phyloP scores from a whole-genome alignment of 2,329 filamentous ascomycete genomes.

The Trichophyton verrucosum region DNA sequence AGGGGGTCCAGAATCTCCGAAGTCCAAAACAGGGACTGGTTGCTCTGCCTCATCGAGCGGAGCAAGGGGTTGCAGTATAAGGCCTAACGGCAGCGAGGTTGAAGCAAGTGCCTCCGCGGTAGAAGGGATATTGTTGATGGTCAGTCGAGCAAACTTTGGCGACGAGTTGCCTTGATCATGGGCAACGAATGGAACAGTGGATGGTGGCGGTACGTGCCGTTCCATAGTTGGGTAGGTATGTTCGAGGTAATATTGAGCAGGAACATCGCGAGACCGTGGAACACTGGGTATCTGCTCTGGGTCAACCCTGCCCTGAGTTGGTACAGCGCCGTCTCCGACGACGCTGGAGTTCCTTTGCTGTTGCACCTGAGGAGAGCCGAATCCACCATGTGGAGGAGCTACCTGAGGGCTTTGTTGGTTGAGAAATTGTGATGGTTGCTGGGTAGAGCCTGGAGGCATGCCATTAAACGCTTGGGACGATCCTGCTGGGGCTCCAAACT shows the following conservation, averaged over 20 bases:
- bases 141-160: constrained; percentile 83
- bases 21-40: constrained; percentile 83
- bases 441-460: constrained; percentile 47
- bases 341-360: constrained; percentile 21
- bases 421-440: constrained; percentile 42
- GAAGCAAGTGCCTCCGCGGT: constrained; percentile 65
- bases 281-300: constrained; percentile 89
- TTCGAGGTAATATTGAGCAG: constrained; percentile 71
- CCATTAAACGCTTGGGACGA: constrained; percentile 59
- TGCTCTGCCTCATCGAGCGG: constrained; percentile 71
- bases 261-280: constrained; percentile 66
- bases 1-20: constrained; percentile 80
- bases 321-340: constrained; percentile 43
- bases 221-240: constrained; percentile 94
- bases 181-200: constrained; percentile 79
- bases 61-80: constrained; percentile 80
- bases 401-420: constrained; percentile 35
- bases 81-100: constrained; percentile 73
- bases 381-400: constrained; percentile 23
- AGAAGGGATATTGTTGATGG: constrained; percentile 83
- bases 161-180: constrained; percentile 94
- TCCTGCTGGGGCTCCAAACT: constrained; percentile 58
- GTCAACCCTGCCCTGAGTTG: constrained; percentile 65
- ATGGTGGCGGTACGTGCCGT: constrained; percentile 79
- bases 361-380: constrained; percentile 14